Base-by-base conservation (phyloP, 129 eudicot genomes). In the Flaveria sonorensis region DNA sequence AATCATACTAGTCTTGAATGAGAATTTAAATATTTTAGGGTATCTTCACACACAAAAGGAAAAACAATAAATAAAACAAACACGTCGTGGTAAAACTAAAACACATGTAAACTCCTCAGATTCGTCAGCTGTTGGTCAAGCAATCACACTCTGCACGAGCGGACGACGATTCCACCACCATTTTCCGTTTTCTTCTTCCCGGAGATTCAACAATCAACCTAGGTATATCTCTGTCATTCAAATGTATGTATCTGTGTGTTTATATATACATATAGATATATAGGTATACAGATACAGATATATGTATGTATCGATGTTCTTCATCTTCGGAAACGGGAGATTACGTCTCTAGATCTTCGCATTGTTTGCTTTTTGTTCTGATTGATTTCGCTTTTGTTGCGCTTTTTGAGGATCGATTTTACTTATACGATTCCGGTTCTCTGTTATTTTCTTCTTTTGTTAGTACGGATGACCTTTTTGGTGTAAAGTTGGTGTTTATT, bases 61-160 rank as follows among this genome's bases (percentile, higher is more conserved):
- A 60, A 60, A 23, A 3, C 13, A 60, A 24, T 26, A 12, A 11
- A 60, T 21, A 15, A 59, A 4, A 13, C 15, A 24, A 5, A 24
- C 1, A 24, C 24, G 67, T 61, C 67, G 67, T 61, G 67, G 36
- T 26, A 26, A 26, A 59, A 50, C 18, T 32, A 32, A 43, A 57
- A 61, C 42, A 61, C 42, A 61, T 24, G 67, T 60, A 60, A 60
- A 61, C 67, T 61, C 6, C 2, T 40, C 42, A 61, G 42, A 61
- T 61, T 61, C 67, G 42, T 61, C 67, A 61, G 42, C 67, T 61
- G 8, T 59, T 59, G 42, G 67, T 61, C 67, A 61, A 61, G 19
- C 42, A 61, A 61, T 24, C 30, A 20, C 6, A 9, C 32, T 57
- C 15, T 16, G 21, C 59, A 57, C 63, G 28, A 57, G 30, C 63